Base-by-base conservation (phyloP, 352 stramenopile species). In the Pythium angustatum region DNA sequence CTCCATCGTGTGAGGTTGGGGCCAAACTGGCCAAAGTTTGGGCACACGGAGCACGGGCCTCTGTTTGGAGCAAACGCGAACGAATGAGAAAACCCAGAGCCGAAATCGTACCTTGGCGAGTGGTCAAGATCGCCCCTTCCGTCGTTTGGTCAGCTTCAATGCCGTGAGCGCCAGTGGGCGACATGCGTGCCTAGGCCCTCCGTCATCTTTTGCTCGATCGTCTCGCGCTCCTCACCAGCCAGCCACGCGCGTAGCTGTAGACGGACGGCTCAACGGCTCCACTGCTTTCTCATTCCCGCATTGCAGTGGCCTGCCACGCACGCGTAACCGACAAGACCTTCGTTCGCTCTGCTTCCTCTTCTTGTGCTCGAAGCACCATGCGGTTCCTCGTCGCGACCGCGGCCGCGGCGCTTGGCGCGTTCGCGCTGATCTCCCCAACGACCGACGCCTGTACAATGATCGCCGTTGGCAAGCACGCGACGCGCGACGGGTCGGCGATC, bases 391-490 rank as follows among this genome's bases (percentile, higher is more conserved):
- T 24, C 44, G 54, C 50, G 36, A 19, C 33, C 30, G 56, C 38
- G 5, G 12, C 71, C 30, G 52, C 47, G 15, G 30, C 72, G 26
- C 44, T 77, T 11, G 24, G 28, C n/a, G 14, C 56, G 15, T 27
- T 60, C 11, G 36, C 53, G 24, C 21, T 43, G 15, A n/a, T 54
- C 5, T 50, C 34, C 5, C 30, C 30, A 6, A 31, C 19, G 4
- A 33, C n/a, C 17, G 57, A 87, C 44, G 83, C 66, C 19, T 96
- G 88, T 66, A 96, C 88, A 8, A 85, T 91, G 49, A 93, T 96
- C 30, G 75, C 72, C 19, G 72, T 92, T 6, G 83, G 84, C 22
- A 64, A 60, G 22, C 78, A 88, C 31, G 88, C 88, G 1, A 85
- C 75, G 3, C 64, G 61, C 8, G 83, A 94, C 59, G 88, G 88